Conservation (phyloP, 352 stramenopile species). For the Globisporangium lucens region DNA sequence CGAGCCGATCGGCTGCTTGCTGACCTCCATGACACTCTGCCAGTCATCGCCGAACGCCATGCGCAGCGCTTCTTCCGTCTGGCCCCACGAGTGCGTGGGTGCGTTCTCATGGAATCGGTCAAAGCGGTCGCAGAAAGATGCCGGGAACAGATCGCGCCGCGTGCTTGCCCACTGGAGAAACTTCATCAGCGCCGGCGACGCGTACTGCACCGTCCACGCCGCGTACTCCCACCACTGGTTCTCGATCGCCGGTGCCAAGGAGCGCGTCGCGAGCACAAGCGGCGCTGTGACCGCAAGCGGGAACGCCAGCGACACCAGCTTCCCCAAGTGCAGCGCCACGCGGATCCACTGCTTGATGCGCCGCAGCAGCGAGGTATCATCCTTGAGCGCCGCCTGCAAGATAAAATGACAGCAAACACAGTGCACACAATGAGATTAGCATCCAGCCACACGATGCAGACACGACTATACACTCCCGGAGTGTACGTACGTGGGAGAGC, state of each 20-base stretch:
- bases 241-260: constrained; percentile 28
- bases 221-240: constrained; percentile 66
- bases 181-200: constrained; percentile 93
- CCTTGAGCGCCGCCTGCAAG: constrained; percentile 7
- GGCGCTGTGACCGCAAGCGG: constrained; percentile 48
- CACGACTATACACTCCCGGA: neutral
- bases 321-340: constrained; percentile 49
- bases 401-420: neutral
- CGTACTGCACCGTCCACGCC: constrained; percentile 52
- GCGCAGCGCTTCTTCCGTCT: constrained; percentile 79
- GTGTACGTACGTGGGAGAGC: constrained; percentile 13
- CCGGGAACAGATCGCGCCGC: constrained; percentile 92
- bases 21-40: constrained; percentile 48
- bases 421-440: neutral
- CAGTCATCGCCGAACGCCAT: constrained; percentile 89
- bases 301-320: constrained; percentile 50
- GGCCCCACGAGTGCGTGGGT: constrained; percentile 81
- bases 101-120: constrained; percentile 87
- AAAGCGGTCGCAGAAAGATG: constrained; percentile 89
- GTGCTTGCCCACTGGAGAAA: constrained; percentile 95
- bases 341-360: constrained; percentile 45
- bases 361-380: constrained; percentile 25
- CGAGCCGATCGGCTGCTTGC: constrained; percentile 76
- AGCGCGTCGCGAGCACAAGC: constrained; percentile 31
- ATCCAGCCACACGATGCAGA: neutral